A percentile compares a stretch with the other conserved stretches of the same genome.
These are phyloP conservation scores for Beta macrorhiza DNA, from an alignment of 179 eudicot genomes.

Conservation along the genomic window DNA sequence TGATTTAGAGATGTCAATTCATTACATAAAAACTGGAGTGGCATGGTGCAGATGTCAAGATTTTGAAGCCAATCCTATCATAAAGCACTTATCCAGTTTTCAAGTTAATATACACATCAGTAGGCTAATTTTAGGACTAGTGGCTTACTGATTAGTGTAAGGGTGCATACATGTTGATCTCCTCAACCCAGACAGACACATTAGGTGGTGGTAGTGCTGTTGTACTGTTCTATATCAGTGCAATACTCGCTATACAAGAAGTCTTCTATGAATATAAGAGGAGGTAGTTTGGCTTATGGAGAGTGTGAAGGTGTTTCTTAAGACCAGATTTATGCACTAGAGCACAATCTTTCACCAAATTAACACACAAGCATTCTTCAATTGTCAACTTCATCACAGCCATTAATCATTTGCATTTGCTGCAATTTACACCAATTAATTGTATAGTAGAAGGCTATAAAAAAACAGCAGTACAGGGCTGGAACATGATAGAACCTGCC, in stretches of 20 bases:
- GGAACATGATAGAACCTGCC: slow-evolving; percentile 55
- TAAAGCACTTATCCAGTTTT: background rate
- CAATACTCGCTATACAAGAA: background rate
- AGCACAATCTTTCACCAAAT: background rate
- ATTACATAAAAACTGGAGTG: background rate
- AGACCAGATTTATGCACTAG: background rate
- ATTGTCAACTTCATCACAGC: background rate
- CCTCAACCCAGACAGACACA: background rate
- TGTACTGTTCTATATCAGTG: background rate
- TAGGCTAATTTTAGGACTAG: background rate
- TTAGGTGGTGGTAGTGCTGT: background rate
- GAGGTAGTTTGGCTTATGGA: slow-evolving; percentile 9
- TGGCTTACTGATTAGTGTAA: background rate
- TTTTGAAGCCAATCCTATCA: background rate
- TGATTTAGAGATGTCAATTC: too few species aligned
- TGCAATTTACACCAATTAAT: background rate
- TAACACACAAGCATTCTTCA: slow-evolving; percentile 1
- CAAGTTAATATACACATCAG: background rate
- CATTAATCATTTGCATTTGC: background rate
- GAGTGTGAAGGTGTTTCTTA: background rate
- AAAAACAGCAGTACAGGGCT: background rate
- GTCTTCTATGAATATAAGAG: background rate
- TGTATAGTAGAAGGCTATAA: background rate
- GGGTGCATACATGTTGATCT: background rate
- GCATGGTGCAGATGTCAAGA: background rate